Evolutionary conservation across 2,329 filamentous ascomycete species (phyloP).

Genomic region (Epichloe uncinata): DNA sequence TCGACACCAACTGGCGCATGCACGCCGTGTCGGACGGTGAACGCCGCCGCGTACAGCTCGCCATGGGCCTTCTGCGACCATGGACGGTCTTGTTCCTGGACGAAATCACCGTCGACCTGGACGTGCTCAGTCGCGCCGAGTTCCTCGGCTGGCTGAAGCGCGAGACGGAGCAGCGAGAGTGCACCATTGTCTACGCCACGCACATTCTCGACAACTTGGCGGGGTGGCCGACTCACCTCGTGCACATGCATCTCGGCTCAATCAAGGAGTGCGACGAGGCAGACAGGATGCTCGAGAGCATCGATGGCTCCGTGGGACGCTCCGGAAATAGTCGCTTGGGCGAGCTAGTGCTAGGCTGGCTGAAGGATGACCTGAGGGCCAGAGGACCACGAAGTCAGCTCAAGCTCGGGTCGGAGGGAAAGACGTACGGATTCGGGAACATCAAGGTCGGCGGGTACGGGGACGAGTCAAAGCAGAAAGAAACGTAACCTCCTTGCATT

Average conservation of each 20-base stretch:
- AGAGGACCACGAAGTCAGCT: conserved; percentile 60
- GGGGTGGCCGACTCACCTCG: conserved; percentile 87
- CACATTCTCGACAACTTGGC: conserved; percentile 94
- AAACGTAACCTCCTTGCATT: conserved; percentile 10
- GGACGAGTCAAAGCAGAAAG: conserved; percentile 34
- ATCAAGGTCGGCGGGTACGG: conserved; percentile 43
- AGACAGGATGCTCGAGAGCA: conserved; percentile 49
- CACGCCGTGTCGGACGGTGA: conserved; percentile 92
- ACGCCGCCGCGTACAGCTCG: conserved; percentile 78
- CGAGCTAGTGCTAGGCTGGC: conserved; percentile 77
- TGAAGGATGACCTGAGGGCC: conserved; percentile 65
- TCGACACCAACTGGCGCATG: conserved; percentile 88
- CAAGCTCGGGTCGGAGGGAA: conserved; percentile 44
- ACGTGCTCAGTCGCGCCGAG: conserved; percentile 70
- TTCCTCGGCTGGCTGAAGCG: conserved; percentile 77
- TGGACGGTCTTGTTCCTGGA: conserved; percentile 88
- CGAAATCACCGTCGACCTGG: conserved; percentile 93
- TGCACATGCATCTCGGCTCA: conserved; percentile 84
- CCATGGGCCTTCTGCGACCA: conserved; percentile 85
- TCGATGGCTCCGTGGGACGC: conserved; percentile 23
- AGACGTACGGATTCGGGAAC: conserved; percentile 43
- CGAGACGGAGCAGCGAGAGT: conserved; percentile 71
- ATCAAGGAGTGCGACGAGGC: conserved; percentile 79
- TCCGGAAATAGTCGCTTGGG: conserved; percentile 72
- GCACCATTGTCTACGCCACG: conserved; percentile 93